Evolutionary conservation across 2,329 filamentous ascomycete species (phyloP).

Genomic region (Beauveria australis): DNA sequence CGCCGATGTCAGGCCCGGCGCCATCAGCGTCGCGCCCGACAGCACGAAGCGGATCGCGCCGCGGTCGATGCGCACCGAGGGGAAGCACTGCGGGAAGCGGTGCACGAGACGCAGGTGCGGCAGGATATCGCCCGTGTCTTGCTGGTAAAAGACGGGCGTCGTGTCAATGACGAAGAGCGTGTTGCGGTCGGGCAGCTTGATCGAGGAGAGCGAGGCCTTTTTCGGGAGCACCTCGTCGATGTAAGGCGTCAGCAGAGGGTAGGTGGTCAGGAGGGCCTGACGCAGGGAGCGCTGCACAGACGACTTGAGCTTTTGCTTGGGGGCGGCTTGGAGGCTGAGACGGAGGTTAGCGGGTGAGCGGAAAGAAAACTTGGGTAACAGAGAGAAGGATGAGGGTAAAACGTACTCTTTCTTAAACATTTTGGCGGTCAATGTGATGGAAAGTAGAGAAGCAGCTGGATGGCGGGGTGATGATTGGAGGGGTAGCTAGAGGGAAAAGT

Average conservation of each 20-base stretch:
- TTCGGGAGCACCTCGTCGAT: conserved; percentile 95
- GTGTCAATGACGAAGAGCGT: conserved; percentile 77
- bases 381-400: neutral
- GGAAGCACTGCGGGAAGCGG: conserved; percentile 77
- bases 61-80: conserved; percentile 80
- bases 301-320: conserved; percentile 95
- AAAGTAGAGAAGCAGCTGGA: conserved; percentile 11
- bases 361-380: too few species aligned
- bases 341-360: conserved; percentile 15
- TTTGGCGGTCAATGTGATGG: conserved; percentile 24
- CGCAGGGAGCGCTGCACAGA: conserved; percentile 85
- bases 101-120: conserved; percentile 88
- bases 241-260: conserved; percentile 75
- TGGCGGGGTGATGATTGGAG: conserved; percentile 10
- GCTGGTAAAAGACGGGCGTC: conserved; percentile 81
- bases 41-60: conserved; percentile 96
- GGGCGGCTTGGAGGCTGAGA: conserved; percentile 60
- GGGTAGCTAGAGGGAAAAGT: conserved; percentile 7
- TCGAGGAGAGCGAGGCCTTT: conserved; percentile 79
- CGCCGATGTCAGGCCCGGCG: conserved; percentile 76
- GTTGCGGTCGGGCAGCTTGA: conserved; percentile 88
- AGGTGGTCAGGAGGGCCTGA: conserved; percentile 71
- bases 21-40: conserved; percentile 90
- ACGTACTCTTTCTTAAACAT: conserved; percentile 95
- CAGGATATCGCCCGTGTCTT: conserved; percentile 64